phyloP scores from a whole-genome alignment of 2,329 filamentous ascomycete species.

The Xylariaceae sp. region DNA sequence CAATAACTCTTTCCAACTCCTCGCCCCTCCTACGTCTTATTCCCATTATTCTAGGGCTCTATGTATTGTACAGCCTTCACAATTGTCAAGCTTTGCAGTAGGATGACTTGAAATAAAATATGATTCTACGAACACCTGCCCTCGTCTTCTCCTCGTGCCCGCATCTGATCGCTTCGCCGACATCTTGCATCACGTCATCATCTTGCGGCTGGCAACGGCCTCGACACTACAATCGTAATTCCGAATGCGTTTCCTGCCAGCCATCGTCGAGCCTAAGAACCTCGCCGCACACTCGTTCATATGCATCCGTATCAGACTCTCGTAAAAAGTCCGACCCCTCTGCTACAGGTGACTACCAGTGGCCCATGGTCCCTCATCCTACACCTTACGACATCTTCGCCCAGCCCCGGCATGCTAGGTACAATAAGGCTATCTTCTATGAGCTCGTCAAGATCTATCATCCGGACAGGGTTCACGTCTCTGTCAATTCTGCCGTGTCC shows the following conservation, averaged over 20 bases:
- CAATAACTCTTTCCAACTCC: too few relatives aligned
- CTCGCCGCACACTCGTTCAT: slow-evolving; percentile 13
- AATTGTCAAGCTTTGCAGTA: too few relatives aligned
- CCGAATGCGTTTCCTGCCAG: too few relatives aligned
- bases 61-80: too few relatives aligned
- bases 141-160: slow-evolving; percentile 26
- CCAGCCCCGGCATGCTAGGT: slow-evolving; percentile 56
- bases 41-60: too few relatives aligned
- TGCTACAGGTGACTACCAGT: slow-evolving; percentile 28
- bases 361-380: slow-evolving; percentile 53
- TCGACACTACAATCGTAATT: slow-evolving; percentile 9
- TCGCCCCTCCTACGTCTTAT: too few relatives aligned
- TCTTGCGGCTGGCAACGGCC: slow-evolving; percentile 11
- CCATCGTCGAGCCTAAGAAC: not conserved
- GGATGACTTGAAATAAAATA: slow-evolving; percentile 14
- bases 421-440: slow-evolving; percentile 83
- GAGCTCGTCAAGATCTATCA: slow-evolving; percentile 95
- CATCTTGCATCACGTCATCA: slow-evolving; percentile 27
- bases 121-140: slow-evolving; percentile 31
- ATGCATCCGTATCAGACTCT: slow-evolving; percentile 27
- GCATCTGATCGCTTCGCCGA: slow-evolving; percentile 20
- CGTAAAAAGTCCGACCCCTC: slow-evolving; percentile 18
- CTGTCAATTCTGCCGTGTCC: slow-evolving; percentile 47
- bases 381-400: slow-evolving; percentile 91
- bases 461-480: slow-evolving; percentile 64